phyloP scores from a whole-genome alignment of 257 asterid genomes.

The Ajuga chamaepitys region DNA sequence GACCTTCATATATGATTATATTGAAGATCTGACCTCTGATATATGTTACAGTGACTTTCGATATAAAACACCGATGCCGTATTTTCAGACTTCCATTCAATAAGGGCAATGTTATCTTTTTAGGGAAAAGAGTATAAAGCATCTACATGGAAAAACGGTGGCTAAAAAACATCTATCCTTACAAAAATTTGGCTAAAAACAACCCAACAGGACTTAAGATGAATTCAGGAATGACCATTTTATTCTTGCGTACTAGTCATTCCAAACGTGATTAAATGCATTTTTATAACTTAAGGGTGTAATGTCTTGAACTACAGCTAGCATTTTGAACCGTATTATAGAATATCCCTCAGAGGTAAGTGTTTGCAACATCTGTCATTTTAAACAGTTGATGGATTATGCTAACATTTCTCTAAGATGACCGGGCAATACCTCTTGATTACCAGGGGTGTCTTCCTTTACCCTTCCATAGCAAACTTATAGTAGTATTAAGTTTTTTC shows the following conservation, averaged over 20 bases:
- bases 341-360: background rate
- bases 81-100: too few species aligned
- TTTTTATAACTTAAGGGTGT: background rate
- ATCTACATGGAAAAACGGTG: too few species aligned
- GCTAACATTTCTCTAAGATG: background rate
- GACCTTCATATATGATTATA: too few species aligned
- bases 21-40: too few species aligned
- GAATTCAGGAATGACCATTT: background rate
- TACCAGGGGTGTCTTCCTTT: background rate
- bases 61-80: too few species aligned
- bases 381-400: background rate
- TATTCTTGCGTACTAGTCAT: background rate
- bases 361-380: too few species aligned
- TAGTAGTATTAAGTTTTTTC: background rate
- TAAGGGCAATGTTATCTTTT: too few species aligned
- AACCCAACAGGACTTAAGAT: background rate
- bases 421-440: background rate
- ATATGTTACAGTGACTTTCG: too few species aligned
- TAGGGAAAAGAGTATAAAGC: too few species aligned
- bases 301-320: background rate
- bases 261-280: background rate
- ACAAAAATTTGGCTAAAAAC: too few species aligned
- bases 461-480: background rate
- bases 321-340: background rate
- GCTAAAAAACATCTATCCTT: too few species aligned